A percentile compares a stretch with the other conserved stretches of the same genome.
phyloP scores from a whole-genome alignment of 805 yeast species.

The Lachancea kluyveri region DNA sequence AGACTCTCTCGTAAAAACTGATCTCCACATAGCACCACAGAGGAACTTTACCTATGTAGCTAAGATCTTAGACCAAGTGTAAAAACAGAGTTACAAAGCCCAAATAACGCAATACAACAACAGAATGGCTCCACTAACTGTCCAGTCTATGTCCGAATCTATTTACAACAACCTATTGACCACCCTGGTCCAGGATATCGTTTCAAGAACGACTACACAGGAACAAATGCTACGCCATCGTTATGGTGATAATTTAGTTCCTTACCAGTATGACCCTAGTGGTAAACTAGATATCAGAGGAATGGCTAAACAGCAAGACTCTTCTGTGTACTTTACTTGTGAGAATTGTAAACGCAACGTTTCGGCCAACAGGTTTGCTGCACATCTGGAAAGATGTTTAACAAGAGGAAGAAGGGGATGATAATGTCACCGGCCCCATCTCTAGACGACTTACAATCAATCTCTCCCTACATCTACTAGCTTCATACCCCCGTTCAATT shows the following conservation, averaged over 20 bases:
- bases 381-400: slow-evolving; percentile 84
- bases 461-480: no score
- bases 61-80: background rate
- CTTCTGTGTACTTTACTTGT: slow-evolving; percentile 60
- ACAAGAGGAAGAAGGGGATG: slow-evolving; percentile 57
- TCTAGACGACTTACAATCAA: no score
- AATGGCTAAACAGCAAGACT: slow-evolving; percentile 26
- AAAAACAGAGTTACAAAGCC: background rate
- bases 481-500: no score
- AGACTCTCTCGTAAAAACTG: background rate
- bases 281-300: slow-evolving; percentile 27
- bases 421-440: no score
- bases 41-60: no score
- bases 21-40: no score
- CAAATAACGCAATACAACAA: background rate
- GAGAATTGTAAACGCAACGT: slow-evolving; percentile 77
- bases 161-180: slow-evolving; percentile 24
- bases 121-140: slow-evolving; percentile 9
- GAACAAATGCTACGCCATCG: slow-evolving; percentile 18
- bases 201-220: slow-evolving; percentile 22
- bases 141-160: slow-evolving; percentile 19
- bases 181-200: slow-evolving; percentile 28
- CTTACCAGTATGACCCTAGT: slow-evolving; percentile 23
- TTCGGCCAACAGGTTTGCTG: slow-evolving; percentile 89
- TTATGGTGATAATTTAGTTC: slow-evolving; percentile 19